Conservation (phyloP, 208 protist genomes). For the Tritrichomonas foetus region DNA sequence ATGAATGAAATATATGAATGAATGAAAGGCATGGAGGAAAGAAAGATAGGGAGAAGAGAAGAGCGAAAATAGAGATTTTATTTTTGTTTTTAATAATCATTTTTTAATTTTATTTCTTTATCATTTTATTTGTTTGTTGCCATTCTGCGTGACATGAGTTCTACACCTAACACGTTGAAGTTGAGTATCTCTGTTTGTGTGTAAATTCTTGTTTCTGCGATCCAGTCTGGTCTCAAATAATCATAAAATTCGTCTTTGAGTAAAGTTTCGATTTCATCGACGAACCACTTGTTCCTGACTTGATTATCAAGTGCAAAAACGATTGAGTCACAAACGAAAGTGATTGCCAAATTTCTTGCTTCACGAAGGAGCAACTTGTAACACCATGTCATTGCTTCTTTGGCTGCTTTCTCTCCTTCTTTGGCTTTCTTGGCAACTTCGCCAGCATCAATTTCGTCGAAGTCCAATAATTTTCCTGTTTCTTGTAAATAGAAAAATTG, state of each 20-base stretch:
- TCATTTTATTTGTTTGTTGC: no score
- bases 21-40: no score
- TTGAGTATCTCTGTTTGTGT: constrained; percentile 21
- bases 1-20: no score
- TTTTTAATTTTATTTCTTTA: no score
- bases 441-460: neutral
- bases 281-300: constrained; percentile 24
- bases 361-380: neutral
- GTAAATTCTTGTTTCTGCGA: neutral
- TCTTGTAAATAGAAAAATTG: neutral
- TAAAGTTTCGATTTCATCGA: neutral
- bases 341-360: neutral
- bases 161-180: constrained; percentile 7
- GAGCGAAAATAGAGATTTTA: no score
- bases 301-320: constrained; percentile 35
- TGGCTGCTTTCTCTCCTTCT: neutral
- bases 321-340: neutral
- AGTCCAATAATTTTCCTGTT: no score
- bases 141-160: no score
- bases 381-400: neutral
- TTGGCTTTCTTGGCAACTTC: neutral
- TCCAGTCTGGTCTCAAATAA: constrained; percentile 10
- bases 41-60: no score
- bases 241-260: neutral
- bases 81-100: no score